These are phyloP conservation scores for Pugionium cornutum DNA, from an alignment of 345 rosid genomes.

Conservation along the genomic window DNA sequence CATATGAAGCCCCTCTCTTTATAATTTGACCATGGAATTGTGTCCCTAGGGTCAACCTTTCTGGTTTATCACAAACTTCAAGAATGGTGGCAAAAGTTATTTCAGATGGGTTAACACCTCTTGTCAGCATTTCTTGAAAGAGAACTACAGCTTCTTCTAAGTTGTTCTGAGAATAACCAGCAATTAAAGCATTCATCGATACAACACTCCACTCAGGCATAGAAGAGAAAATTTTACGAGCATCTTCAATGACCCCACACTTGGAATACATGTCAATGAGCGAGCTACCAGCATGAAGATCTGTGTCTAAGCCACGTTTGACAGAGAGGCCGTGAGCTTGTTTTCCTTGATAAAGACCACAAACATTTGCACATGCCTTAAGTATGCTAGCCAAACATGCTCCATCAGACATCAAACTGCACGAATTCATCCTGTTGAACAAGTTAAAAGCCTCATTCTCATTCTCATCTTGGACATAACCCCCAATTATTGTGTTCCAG, in stretches of 20 bases:
- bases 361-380: slow-evolving; percentile 78
- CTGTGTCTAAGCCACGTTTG: slow-evolving; percentile 66
- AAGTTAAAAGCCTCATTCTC: slow-evolving; percentile 66
- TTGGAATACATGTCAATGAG: slow-evolving; percentile 89
- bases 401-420: slow-evolving; percentile 66
- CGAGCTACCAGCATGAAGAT: slow-evolving; percentile 81
- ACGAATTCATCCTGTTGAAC: slow-evolving; percentile 61
- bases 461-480: slow-evolving; percentile 78
- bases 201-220: slow-evolving; percentile 67
- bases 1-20: slow-evolving; percentile 56
- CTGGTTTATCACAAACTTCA: slow-evolving; percentile 73
- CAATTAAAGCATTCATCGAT: slow-evolving; percentile 83
- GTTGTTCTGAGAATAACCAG: slow-evolving; percentile 64
- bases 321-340: slow-evolving; percentile 70
- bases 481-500: slow-evolving; percentile 93
- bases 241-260: slow-evolving; percentile 55
- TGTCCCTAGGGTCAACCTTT: slow-evolving; percentile 53
- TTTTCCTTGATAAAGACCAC: slow-evolving; percentile 57
- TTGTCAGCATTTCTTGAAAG: slow-evolving; percentile 59
- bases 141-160: slow-evolving; percentile 56
- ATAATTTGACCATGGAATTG: slow-evolving; percentile 67
- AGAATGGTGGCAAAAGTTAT: slow-evolving; percentile 76
- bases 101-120: slow-evolving; percentile 65
- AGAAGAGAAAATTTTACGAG: slow-evolving; percentile 48
- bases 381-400: slow-evolving; percentile 73